A percentile compares a stretch with the other conserved stretches of the same genome.
These are phyloP conservation scores for Sporodiniella umbellata DNA, from an alignment of 371 early-diverging fungal genomes.

Conservation along the genomic window DNA sequence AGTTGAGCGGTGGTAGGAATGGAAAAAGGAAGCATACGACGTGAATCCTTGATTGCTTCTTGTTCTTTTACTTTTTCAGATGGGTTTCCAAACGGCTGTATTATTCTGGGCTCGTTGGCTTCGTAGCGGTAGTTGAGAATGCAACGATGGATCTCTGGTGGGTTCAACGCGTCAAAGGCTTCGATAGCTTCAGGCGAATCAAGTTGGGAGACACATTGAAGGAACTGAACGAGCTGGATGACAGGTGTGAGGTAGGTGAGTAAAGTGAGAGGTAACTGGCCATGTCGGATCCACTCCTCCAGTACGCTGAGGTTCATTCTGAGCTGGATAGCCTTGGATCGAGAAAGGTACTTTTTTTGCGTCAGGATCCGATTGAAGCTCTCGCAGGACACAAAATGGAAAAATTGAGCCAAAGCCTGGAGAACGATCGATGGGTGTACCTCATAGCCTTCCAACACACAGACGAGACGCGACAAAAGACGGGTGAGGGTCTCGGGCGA, in stretches of 20 bases:
- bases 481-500: conserved; percentile 60
- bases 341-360: conserved; percentile 67
- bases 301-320: conserved; percentile 80
- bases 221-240: conserved; percentile 75
- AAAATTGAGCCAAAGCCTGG: conserved; percentile 67
- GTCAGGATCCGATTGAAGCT: conserved; percentile 83
- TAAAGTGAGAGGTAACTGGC: conserved; percentile 45
- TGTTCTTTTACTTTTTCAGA: conserved; percentile 8
- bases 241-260: conserved; percentile 55
- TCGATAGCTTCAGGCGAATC: conserved; percentile 68
- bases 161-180: conserved; percentile 60
- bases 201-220: conserved; percentile 75
- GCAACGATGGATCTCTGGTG: conserved; percentile 70
- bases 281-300: conserved; percentile 80
- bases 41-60: conserved; percentile 46
- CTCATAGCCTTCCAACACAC: conserved; percentile 54
- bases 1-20: conserved; percentile 46
- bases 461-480: conserved; percentile 58
- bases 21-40: conserved; percentile 54
- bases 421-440: conserved; percentile 68
- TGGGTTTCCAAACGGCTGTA: too few species aligned
- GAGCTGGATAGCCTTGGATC: conserved; percentile 82
- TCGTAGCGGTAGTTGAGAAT: conserved; percentile 85
- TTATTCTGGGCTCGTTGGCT: conserved; percentile 77
- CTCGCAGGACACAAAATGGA: conserved; percentile 74